Evolutionary conservation across 164 flowering plant species (phyloP), one percentile per base, ranked within the genome.

Genomic region (Kalanchoe fedtschenkoi): DNA sequence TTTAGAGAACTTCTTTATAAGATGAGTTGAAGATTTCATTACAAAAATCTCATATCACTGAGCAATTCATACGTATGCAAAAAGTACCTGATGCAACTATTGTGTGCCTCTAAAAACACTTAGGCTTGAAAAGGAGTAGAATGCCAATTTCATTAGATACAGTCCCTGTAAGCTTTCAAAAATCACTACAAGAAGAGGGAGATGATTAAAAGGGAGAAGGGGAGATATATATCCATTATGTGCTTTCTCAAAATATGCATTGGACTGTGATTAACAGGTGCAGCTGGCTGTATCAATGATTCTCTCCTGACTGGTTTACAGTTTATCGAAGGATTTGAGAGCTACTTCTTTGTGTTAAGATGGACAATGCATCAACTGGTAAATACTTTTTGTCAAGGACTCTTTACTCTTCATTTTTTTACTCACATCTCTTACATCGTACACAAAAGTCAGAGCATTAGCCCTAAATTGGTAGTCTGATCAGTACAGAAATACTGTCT

Each of bases 331-430:
- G 98, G 96, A 33, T 73, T 86, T 60, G 83, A 81, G 66, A 83
- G 87, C 75, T 78, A 62, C 81, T 88, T 92, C 71, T 92, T 88
- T 74, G 90, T 92, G 46, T 76, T 81, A 53, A 80, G 96, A 72
- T 92, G 96, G 98, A 66, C 95, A 21, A 86, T 92, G 92, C 98
- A 89, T 74, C 98, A 92, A 73, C 74, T 92, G 91, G 98, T 92
- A 88, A 51, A 51, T 51, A 26, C 5, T 2, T 51, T 26, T 26
- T 51, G 17, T 10, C 56, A 26, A 51, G 51, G 47, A 62, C 38
- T 68, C 41, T 24, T 17, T 44, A 34, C n/a, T n/a, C n/a, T n/a
- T n/a, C n/a, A 3, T 26, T 41, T 34, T 30, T 28, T 26, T n/a
- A 15, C 4, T 17, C 37, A 22, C 32, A 14, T 24, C 17, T 19